These are phyloP conservation scores for Persicaria maculosa DNA, from an alignment of 148 eudicot species.

Conservation along the genomic window DNA sequence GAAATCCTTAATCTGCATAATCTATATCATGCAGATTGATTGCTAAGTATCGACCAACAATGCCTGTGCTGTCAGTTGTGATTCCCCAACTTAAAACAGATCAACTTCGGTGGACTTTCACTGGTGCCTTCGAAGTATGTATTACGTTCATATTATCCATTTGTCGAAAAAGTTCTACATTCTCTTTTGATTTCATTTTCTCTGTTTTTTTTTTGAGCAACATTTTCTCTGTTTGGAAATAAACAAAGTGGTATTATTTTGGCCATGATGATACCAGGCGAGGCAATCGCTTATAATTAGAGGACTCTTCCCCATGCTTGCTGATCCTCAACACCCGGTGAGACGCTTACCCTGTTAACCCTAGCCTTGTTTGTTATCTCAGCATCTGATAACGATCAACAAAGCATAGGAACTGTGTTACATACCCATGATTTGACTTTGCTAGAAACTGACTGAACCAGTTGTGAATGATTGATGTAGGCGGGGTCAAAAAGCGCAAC, in stretches of 20 bases:
- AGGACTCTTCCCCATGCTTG: constrained; percentile 97
- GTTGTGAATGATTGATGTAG: constrained; percentile 20
- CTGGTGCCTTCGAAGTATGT: constrained; percentile 90
- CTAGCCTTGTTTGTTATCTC: too few species aligned
- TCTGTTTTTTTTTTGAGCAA: too few species aligned
- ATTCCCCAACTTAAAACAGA: constrained; percentile 83
- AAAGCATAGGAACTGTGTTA: too few species aligned
- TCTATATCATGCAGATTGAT: constrained; percentile 48
- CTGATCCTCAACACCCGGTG: constrained; percentile 93
- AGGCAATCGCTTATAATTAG: constrained; percentile 88
- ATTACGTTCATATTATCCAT: background rate
- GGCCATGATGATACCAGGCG: constrained; percentile 34
- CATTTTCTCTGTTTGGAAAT: background rate
- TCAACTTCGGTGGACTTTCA: constrained; percentile 79
- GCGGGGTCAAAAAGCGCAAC: constrained; percentile 74
- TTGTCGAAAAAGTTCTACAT: background rate
- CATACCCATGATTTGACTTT: background rate
- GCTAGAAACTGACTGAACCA: background rate
- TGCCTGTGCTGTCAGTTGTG: constrained; percentile 92
- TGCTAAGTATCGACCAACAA: constrained; percentile 90
- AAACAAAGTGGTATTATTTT: background rate
- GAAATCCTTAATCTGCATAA: background rate
- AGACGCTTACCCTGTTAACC: constrained; percentile 22
- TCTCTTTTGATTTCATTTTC: background rate
- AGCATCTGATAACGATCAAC: too few species aligned